Conservation (phyloP, 164 flowering plant genomes). For the Annona squamosa region DNA sequence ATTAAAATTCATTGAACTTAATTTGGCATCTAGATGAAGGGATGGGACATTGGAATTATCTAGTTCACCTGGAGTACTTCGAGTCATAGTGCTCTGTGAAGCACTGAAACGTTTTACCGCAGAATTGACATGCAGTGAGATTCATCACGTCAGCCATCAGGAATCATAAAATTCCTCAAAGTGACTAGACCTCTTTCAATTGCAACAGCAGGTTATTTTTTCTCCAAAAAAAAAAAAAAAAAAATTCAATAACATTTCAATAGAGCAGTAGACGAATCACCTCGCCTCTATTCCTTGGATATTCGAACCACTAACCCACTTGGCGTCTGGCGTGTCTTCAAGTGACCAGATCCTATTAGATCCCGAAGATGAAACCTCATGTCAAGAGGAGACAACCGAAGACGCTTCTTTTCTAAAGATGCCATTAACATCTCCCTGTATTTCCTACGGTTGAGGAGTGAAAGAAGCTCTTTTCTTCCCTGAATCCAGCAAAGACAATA, state of each 20-base stretch:
- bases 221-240: no score
- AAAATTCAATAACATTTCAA: no score
- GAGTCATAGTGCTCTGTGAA: not conserved
- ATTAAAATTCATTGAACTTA: not conserved
- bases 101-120: not conserved
- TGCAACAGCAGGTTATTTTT: not conserved
- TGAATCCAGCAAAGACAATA: slow-evolving; percentile 13
- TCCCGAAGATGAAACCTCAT: slow-evolving; percentile 94
- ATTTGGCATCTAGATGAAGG: not conserved
- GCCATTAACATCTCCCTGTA: slow-evolving; percentile 93
- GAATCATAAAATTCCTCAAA: not conserved
- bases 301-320: slow-evolving; percentile 67
- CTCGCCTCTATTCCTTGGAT: slow-evolving; percentile 44
- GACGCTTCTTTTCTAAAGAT: slow-evolving; percentile 65
- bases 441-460: slow-evolving; percentile 63
- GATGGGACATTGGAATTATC: not conserved
- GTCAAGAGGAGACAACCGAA: slow-evolving; percentile 72
- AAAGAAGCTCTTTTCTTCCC: slow-evolving; percentile 90
- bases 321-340: slow-evolving; percentile 60
- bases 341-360: slow-evolving; percentile 83
- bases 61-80: not conserved
- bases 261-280: not conserved
- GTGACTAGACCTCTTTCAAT: not conserved
- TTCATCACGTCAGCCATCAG: not conserved
- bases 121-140: not conserved